These are phyloP conservation scores for Avena atlantica DNA, from an alignment of 176 grass and related monocot species.

Conservation along the genomic window DNA sequence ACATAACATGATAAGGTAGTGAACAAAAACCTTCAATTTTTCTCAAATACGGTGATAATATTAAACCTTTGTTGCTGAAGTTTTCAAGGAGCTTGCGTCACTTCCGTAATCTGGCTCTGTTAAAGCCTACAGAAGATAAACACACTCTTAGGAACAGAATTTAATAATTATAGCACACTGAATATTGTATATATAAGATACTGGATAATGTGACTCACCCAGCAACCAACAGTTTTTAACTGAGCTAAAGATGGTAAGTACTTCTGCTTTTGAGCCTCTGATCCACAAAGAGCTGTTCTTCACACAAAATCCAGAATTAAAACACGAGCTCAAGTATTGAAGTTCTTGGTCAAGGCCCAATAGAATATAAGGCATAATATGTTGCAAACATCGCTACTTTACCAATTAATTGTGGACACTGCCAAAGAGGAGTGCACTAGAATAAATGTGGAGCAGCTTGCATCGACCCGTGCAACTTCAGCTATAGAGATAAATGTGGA, in stretches of 20 bases:
- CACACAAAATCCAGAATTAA: constrained; percentile 31
- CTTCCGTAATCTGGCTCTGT: constrained; percentile 94
- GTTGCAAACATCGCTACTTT: constrained; percentile 29
- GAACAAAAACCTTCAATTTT: background rate
- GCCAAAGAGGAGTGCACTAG: constrained; percentile 90
- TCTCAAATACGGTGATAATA: constrained; percentile 18
- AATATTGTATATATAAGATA: background rate
- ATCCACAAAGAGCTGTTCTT: constrained; percentile 82
- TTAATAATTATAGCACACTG: background rate
- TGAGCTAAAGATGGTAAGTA: constrained; percentile 79
- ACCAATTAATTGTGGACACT: constrained; percentile 72
- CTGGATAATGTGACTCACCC: constrained; percentile 64
- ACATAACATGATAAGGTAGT: constrained; percentile 29
- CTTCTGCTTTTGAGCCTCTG: constrained; percentile 89
- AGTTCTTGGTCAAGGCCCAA: constrained; percentile 8
- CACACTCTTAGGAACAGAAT: constrained; percentile 5
- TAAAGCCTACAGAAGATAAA: constrained; percentile 65
- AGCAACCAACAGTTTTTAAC: constrained; percentile 74
- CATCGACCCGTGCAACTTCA: constrained; percentile 92
- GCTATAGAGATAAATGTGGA: constrained; percentile 53
- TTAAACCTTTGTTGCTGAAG: constrained; percentile 79
- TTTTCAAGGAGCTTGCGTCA: constrained; percentile 87
- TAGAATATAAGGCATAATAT: background rate
- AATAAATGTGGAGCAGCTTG: constrained; percentile 91
- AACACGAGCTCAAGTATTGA: background rate